A percentile compares a stretch with the other conserved stretches of the same genome.
Conservation (phyloP, 1,284 basidiomycete species). For the Puccinia coronata region DNA sequence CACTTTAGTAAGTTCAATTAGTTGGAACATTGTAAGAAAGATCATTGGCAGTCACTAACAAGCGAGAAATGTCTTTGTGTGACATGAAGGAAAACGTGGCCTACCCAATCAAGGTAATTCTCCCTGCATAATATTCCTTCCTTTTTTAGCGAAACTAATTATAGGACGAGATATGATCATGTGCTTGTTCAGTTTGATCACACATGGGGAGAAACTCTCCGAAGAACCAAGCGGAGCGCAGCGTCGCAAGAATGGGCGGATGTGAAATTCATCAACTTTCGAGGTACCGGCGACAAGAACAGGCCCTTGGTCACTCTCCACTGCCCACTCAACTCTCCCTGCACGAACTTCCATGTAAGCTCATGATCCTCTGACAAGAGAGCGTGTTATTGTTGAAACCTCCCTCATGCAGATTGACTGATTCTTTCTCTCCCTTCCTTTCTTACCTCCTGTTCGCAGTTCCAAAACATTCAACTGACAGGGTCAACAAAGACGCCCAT, state of each 20-base stretch:
- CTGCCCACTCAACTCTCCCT: constrained; percentile 4
- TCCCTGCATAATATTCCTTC: no score
- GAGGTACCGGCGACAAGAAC: constrained; percentile 14
- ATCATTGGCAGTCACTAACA: no score
- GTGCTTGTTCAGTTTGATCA: constrained; percentile 14
- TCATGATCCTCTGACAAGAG: no score
- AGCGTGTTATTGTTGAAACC: no score
- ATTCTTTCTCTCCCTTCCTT: not conserved
- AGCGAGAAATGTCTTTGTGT: not conserved
- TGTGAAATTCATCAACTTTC: constrained; percentile 28
- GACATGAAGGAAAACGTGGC: constrained; percentile 26
- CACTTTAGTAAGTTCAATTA: constrained; percentile 21
- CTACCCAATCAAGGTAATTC: constrained; percentile 38
- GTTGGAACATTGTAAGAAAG: no score
- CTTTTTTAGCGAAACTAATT: no score
- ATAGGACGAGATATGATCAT: no score
- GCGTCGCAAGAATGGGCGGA: constrained; percentile 28
- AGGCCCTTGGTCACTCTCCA: constrained; percentile 27
- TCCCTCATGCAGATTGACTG: not conserved
- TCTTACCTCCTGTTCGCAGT: not conserved
- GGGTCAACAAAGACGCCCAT: not conserved
- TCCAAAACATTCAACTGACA: not conserved
- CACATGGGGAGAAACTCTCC: constrained; percentile 26
- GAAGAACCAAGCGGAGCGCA: not conserved
- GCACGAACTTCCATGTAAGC: constrained; percentile 13